Conservation (phyloP, 1,284 basidiomycete species). For the Mycosarcoma mackinlayi region DNA sequence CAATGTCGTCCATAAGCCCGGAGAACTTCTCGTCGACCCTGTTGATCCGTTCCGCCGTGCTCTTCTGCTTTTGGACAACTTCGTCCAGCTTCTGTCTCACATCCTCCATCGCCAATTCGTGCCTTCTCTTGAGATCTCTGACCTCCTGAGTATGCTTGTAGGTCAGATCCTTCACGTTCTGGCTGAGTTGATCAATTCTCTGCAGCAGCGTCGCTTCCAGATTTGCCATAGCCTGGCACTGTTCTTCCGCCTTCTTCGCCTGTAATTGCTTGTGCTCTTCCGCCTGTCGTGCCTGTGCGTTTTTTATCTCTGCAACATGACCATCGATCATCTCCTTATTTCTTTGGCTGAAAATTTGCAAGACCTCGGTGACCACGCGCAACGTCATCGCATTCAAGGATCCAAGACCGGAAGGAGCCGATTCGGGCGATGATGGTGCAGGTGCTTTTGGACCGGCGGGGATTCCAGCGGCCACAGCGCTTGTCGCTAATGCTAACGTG, state of each 20-base stretch:
- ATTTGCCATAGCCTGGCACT: conserved; percentile 4
- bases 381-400: conserved; percentile 13
- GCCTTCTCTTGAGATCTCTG: neutral
- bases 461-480: conserved; percentile 7
- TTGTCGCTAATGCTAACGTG: conserved; percentile 9
- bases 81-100: conserved; percentile 5
- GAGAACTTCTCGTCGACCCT: conserved; percentile 10
- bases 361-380: conserved; percentile 28
- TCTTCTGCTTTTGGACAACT: conserved; percentile 4
- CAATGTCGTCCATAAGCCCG: conserved; percentile 28
- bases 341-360: conserved; percentile 29
- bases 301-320: neutral
- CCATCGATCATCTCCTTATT: conserved; percentile 9
- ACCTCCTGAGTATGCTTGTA: neutral
- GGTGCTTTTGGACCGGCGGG: neutral
- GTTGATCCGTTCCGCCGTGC: neutral
- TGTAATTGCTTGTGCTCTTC: conserved; percentile 1
- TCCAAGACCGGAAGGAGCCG: conserved; percentile 4
- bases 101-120: neutral
- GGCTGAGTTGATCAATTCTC: neutral
- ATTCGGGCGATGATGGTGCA: neutral
- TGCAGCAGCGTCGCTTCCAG: conserved; percentile 8
- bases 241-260: neutral
- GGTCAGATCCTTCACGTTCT: neutral
- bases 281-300: conserved; percentile 2